Evolutionary conservation across 2,329 filamentous ascomycete species (phyloP).

Genomic region (Alternaria viburni): DNA sequence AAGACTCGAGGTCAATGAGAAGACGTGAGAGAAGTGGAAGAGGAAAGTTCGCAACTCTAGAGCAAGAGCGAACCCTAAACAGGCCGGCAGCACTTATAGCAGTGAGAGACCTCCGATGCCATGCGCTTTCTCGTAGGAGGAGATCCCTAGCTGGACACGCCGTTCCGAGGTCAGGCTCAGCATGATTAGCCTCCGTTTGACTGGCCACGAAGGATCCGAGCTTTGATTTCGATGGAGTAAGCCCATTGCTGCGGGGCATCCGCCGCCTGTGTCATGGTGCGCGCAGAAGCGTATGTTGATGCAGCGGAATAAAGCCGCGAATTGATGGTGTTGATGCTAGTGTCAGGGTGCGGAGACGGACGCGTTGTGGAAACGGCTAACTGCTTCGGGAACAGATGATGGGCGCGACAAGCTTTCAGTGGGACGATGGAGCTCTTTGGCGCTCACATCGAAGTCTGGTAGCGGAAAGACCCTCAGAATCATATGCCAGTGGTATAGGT

Average conservation of each 20-base stretch:
- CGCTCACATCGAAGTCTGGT: neutral
- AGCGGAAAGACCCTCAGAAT: neutral
- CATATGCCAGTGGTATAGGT: neutral
- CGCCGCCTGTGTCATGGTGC: neutral
- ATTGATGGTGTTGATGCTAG: neutral
- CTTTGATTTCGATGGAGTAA: neutral
- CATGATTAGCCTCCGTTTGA: constrained; percentile 10
- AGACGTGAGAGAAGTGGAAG: neutral
- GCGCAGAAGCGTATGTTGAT: neutral
- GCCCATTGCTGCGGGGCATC: constrained; percentile 6
- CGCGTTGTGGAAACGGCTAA: neutral
- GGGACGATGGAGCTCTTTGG: neutral
- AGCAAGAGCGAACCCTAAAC: neutral
- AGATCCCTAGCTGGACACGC: neutral
- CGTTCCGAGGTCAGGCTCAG: constrained; percentile 8
- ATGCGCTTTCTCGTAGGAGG: neutral
- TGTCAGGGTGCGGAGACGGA: constrained; percentile 21
- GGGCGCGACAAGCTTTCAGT: neutral
- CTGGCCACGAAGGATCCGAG: constrained; percentile 3
- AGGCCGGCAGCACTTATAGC: constrained; percentile 13
- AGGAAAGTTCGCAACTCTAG: neutral
- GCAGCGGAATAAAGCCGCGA: constrained; percentile 24
- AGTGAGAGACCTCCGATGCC: neutral
- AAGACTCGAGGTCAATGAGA: neutral
- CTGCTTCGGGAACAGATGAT: neutral